A percentile compares a stretch with the other conserved stretches of the same genome.
phyloP scores from a whole-genome alignment of 495 filamentous ascomycete genomes.

The Hypomontagnella monticulosa region DNA sequence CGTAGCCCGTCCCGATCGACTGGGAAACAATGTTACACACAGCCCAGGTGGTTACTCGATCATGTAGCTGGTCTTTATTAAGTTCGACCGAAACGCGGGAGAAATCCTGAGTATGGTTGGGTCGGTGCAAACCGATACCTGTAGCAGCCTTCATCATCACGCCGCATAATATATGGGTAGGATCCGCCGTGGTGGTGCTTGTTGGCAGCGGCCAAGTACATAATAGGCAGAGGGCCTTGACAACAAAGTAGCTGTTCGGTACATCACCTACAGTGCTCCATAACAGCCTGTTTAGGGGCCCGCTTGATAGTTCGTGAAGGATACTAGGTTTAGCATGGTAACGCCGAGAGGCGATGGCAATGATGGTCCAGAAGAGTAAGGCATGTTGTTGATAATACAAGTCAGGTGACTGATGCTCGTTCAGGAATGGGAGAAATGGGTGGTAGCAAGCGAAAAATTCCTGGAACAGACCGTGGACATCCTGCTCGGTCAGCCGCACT shows the following conservation, averaged over 20 bases:
- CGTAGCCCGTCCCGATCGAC: constrained; percentile 88
- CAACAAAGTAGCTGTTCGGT: constrained; percentile 87
- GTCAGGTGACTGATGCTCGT: constrained; percentile 73
- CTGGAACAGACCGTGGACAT: constrained; percentile 77
- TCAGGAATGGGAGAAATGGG: constrained; percentile 84
- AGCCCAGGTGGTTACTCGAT: constrained; percentile 90
- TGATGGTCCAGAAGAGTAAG: constrained; percentile 87
- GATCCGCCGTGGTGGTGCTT: constrained; percentile 85
- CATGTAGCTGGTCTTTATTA: constrained; percentile 83
- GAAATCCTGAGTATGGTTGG: constrained; percentile 91
- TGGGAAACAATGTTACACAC: constrained; percentile 94
- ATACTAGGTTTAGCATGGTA: constrained; percentile 72
- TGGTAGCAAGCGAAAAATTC: constrained; percentile 86
- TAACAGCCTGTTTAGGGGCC: constrained; percentile 76
- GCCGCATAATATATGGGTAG: constrained; percentile 88
- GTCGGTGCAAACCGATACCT: constrained; percentile 88
- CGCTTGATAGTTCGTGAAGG: constrained; percentile 70
- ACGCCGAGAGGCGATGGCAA: constrained; percentile 81
- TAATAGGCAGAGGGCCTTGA: constrained; percentile 87
- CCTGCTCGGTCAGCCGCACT: constrained; percentile 77
- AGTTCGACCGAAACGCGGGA: constrained; percentile 82
- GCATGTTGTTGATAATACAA: constrained; percentile 77
- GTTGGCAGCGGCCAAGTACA: constrained; percentile 93
- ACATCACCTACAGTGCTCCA: constrained; percentile 86
- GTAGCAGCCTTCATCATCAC: constrained; percentile 94